Conservation (phyloP, 371 early-diverging fungal genomes). For the Mortierella sp. region DNA sequence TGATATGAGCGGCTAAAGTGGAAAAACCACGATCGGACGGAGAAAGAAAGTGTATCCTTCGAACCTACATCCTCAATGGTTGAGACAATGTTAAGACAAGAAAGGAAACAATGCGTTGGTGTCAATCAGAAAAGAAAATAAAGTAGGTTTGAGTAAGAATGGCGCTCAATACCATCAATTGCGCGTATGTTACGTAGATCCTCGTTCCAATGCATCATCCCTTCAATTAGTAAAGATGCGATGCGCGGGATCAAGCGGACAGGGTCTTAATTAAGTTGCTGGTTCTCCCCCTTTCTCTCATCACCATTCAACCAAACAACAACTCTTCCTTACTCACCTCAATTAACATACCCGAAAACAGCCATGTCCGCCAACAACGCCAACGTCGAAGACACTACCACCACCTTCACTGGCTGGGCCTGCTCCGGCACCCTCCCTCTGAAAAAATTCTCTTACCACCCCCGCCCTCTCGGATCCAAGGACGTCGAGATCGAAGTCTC, state of each 20-base stretch:
- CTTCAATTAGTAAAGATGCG: neutral
- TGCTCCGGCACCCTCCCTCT: slow-evolving; percentile 36
- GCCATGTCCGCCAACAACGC: neutral
- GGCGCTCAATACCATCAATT: too few species aligned
- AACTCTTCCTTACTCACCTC: neutral
- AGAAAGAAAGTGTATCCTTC: neutral
- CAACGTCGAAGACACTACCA: slow-evolving; percentile 25
- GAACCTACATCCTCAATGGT: neutral
- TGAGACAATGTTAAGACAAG: neutral
- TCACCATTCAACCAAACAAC: neutral
- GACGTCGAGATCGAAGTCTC: slow-evolving; percentile 66
- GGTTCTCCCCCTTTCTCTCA: neutral
- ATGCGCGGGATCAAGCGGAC: too few species aligned
- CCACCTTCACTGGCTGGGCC: slow-evolving; percentile 46
- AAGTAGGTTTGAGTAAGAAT: neutral
- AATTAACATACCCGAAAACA: neutral
- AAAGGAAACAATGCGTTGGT: neutral
- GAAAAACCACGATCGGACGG: neutral
- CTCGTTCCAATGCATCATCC: too few species aligned
- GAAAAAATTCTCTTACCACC: slow-evolving; percentile 60
- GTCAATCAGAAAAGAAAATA: too few species aligned
- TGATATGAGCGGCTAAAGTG: neutral
- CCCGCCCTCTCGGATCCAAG: slow-evolving; percentile 58
- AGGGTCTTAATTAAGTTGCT: neutral
- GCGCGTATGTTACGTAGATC: too few species aligned